Evolutionary conservation across 441 rosid species (phyloP), one percentile per base, ranked within the genome.

Genomic region (Erysimum cheiri): DNA sequence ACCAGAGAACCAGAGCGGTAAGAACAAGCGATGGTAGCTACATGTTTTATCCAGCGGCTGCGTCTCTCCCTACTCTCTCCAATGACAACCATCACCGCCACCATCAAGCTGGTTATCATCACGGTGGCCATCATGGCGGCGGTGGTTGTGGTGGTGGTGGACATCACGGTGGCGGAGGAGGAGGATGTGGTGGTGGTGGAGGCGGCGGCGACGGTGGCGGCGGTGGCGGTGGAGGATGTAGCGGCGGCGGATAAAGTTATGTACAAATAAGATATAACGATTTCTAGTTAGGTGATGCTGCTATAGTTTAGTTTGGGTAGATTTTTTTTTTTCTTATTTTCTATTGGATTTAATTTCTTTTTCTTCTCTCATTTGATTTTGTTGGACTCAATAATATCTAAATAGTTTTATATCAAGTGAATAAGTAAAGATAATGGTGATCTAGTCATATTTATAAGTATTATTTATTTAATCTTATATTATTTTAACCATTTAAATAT

Each of bases 41-140:
- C 53, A 19, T 52, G 54, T 19, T 60, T 40, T 70, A 40, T 70
- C 54, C 69, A 41, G 47, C 55, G 11, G 69, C 69, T 43, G 62
- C 62, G 3, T 61, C 69, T 71, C 69, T 71, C 10, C 63, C 75
- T 61, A 41, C 69, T 53, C 11, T 62, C n/a, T 62, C 47, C 47
- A 19, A 31, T 49, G 61, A 68, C 6, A 41, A 31, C n/a, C 6
- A 44, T 31, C 14, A 14, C 1, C 22, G 56, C 12, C 44, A 12
- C 12, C 36, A 17, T 40, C 57, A 61, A 10, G 9, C 22, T 6
- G 53, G 29, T 48, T 31, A 31, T 31, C 33, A 31, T 31, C 33
- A 31, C 6, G 53, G 53, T 13, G 33, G 1, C 6, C 33, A 31
- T 31, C 33, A 31, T 6, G 6, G 33, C 6, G 33, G 33, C 6